These are phyloP conservation scores for Limnanthes douglasii DNA, from an alignment of 345 rosid species.

Conservation along the genomic window DNA sequence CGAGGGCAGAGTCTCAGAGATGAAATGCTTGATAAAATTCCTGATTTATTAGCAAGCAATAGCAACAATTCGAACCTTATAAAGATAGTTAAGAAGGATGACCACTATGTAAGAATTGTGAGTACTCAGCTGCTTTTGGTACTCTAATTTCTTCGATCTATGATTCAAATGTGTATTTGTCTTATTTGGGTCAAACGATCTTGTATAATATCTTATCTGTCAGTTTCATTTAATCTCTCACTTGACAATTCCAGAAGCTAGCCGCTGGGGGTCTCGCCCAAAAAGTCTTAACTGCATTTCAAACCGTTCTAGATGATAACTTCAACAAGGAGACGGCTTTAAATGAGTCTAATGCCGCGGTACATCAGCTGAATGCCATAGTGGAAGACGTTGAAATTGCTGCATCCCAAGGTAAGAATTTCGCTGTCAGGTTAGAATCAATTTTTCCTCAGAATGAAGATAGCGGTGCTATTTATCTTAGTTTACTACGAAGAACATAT, in stretches of 20 bases:
- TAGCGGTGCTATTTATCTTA: too few relatives aligned
- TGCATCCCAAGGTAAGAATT: slow-evolving; percentile 30
- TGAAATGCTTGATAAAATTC: slow-evolving; percentile 42
- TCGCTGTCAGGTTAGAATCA: too few relatives aligned
- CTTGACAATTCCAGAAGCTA: slow-evolving; percentile 55
- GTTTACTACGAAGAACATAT: too few relatives aligned
- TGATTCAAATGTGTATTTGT: too few relatives aligned
- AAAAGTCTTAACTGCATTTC: slow-evolving; percentile 49
- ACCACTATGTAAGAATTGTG: slow-evolving; percentile 46
- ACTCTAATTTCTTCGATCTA: too few relatives aligned
- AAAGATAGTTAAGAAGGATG: slow-evolving; percentile 54
- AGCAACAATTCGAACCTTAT: slow-evolving; percentile 48
- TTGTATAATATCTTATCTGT: slow-evolving; percentile 9
- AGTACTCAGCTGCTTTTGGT: slow-evolving; percentile 11
- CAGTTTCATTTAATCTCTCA: too few relatives aligned
- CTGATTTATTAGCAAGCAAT: slow-evolving; percentile 23
- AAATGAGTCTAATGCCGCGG: slow-evolving; percentile 31
- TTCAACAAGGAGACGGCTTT: slow-evolving; percentile 34
- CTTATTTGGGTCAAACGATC: slow-evolving; percentile 1
- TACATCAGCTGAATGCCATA: slow-evolving; percentile 18
- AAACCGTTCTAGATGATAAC: slow-evolving; percentile 40
- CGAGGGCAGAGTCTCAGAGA: slow-evolving; percentile 48
- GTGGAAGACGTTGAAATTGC: slow-evolving; percentile 31
- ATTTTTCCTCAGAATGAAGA: too few relatives aligned
- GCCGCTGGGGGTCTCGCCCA: slow-evolving; percentile 54